Conservation (phyloP, 116 monocot species). For the Cymodocea nodosa region DNA sequence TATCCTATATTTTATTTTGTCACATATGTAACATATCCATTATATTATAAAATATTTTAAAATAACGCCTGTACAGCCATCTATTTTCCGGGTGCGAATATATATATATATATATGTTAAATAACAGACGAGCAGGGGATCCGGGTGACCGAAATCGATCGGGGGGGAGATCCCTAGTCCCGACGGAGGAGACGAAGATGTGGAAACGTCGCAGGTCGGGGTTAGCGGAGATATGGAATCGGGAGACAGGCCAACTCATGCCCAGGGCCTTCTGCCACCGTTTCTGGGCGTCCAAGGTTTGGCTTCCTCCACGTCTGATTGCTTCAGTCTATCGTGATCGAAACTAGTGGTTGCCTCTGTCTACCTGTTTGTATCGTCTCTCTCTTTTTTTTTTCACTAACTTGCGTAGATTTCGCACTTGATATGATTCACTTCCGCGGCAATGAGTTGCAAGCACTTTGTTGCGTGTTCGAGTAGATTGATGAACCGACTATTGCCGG, state of each 20-base stretch:
- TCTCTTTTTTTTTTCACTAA: not conserved
- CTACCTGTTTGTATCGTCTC: not conserved
- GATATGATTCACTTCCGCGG: not conserved
- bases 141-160: no score
- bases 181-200: not conserved
- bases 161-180: no score
- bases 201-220: not conserved
- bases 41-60: no score
- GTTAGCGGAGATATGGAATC: conserved; percentile 30
- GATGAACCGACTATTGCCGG: no score
- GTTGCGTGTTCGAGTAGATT: no score
- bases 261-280: conserved; percentile 44
- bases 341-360: not conserved
- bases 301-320: not conserved
- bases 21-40: no score
- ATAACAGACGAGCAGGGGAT: no score
- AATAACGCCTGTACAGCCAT: no score
- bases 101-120: no score
- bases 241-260: conserved; percentile 45
- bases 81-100: no score
- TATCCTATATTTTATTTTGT: no score
- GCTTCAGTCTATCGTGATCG: not conserved
- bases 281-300: conserved; percentile 61
- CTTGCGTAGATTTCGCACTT: not conserved
- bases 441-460: not conserved